Evolutionary conservation across 108 stramenopile species (phyloP), one percentile per base, ranked within the genome.

Genomic region (Aurantiochytrium sp.): DNA sequence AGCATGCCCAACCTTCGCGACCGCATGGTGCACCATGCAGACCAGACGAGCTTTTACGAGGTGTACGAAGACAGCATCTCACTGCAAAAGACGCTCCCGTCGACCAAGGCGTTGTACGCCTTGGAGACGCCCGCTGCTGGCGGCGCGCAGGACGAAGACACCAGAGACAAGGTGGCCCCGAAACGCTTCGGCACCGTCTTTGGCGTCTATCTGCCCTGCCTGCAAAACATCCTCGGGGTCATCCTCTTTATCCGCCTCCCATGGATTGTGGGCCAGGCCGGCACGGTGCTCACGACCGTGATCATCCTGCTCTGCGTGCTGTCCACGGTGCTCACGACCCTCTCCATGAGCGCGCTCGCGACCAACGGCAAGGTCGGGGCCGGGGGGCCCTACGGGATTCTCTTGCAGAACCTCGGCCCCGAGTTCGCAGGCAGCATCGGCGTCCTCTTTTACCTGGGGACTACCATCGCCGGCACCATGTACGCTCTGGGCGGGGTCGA

Each of bases 221-320:
- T 95, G 41, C 94, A 95, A 91, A 94, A 94, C 91, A 95, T 95
- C 55, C 92, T 95, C 36, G 95, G 95, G 19, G 94, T 95, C 34
- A 93, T 95, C 30, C 89, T 95, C 34, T 95, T 95, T 92, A 92
- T 95, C 30, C 94, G 95, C 2, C 89, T 95, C 32, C 92, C 94
- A 6, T 94, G 88, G 88, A 94, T 95, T 85, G 93, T 94, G 4
- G 94, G 91, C 1, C 95, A 95, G 86, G 95, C 95, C 4, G 95
- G 95, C 27, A 59, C 73, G 6, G 42, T 92, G 86, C 53, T 90
- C 21, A 89, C 90, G 12, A 87, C 45, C 6, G 39, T 85, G 27
- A 90, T 92, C 50, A 37, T 92, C 50, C 2, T 87, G 34, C 68
- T 94, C 10, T 91, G 90, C 68, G 92, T 93, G 21, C 5, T 68